Evolutionary conservation across 352 stramenopile species (phyloP).

Genomic region (Pythium folliculosum): DNA sequence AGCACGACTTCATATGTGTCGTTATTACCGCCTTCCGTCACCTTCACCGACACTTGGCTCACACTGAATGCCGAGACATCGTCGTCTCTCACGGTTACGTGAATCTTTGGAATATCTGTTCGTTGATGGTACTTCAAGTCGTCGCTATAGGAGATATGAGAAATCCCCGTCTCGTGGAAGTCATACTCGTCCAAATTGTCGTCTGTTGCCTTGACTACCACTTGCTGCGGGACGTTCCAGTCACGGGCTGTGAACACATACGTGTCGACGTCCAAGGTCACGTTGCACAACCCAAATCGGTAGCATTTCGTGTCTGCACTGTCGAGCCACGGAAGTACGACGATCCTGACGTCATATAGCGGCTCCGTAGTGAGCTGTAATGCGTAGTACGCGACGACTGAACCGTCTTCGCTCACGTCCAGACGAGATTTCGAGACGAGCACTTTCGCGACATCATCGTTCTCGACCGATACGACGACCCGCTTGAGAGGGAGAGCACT

Average conservation of each 20-base stretch:
- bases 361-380: slow-evolving; percentile 66
- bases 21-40: slow-evolving; percentile 44
- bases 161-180: slow-evolving; percentile 63
- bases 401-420: slow-evolving; percentile 59
- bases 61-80: slow-evolving; percentile 59
- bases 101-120: slow-evolving; percentile 52
- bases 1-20: slow-evolving; percentile 65
- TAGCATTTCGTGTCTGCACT: slow-evolving; percentile 63
- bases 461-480: slow-evolving; percentile 55
- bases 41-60: slow-evolving; percentile 39
- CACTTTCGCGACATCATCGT: slow-evolving; percentile 57
- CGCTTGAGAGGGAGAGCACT: slow-evolving; percentile 35
- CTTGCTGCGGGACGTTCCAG: slow-evolving; percentile 64
- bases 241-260: slow-evolving; percentile 63
- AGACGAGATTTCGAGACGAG: slow-evolving; percentile 60
- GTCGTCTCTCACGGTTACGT: slow-evolving; percentile 62
- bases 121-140: slow-evolving; percentile 73
- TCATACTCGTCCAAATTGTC: slow-evolving; percentile 74
- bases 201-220: slow-evolving; percentile 58
- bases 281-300: slow-evolving; percentile 70
- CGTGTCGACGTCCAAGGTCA: slow-evolving; percentile 53
- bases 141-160: slow-evolving; percentile 62
- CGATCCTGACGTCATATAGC: slow-evolving; percentile 55
- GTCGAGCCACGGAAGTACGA: slow-evolving; percentile 71
- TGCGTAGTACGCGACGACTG: slow-evolving; percentile 41